Evolutionary conservation across 495 filamentous ascomycete genomes (phyloP).

Genomic region (Xylaria cubensis): DNA sequence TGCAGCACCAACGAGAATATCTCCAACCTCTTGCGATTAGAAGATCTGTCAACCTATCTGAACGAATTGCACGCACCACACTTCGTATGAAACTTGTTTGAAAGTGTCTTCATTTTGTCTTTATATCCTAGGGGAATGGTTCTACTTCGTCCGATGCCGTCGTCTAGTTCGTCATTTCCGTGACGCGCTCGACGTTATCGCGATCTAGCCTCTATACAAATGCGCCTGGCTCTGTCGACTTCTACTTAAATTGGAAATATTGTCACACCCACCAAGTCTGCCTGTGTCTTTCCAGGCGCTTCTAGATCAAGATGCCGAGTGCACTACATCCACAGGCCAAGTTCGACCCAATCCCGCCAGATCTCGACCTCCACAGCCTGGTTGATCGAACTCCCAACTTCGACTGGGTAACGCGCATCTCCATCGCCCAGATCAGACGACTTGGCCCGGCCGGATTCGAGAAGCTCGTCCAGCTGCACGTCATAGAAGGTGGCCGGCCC

Average conservation of each 20-base stretch:
- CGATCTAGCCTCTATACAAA: not conserved
- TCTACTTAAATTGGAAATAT: not conserved
- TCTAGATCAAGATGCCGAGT: conserved; percentile 64
- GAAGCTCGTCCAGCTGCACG: conserved; percentile 76
- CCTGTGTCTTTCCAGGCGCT: not conserved
- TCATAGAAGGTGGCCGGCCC: conserved; percentile 82
- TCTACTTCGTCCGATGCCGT: not conserved
- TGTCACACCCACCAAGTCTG: conserved; percentile 6
- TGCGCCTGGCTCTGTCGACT: not conserved
- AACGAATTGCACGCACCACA: not conserved
- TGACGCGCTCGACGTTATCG: conserved; percentile 4
- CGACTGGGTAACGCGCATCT: conserved; percentile 77
- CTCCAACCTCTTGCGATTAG: not conserved
- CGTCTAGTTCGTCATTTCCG: not conserved
- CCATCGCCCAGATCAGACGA: conserved; percentile 73
- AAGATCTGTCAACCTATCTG: not conserved
- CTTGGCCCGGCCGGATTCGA: conserved; percentile 78
- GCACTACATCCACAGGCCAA: conserved; percentile 68
- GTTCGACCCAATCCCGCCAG: conserved; percentile 85
- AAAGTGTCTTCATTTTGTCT: not conserved
- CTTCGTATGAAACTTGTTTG: not conserved
- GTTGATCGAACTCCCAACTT: conserved; percentile 84
- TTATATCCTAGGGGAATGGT: not conserved
- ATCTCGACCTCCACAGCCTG: conserved; percentile 74
- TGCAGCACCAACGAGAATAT: not conserved